Evolutionary conservation across 306 rosid genomes (phyloP).

Genomic region (Spatholobus suberectus): DNA sequence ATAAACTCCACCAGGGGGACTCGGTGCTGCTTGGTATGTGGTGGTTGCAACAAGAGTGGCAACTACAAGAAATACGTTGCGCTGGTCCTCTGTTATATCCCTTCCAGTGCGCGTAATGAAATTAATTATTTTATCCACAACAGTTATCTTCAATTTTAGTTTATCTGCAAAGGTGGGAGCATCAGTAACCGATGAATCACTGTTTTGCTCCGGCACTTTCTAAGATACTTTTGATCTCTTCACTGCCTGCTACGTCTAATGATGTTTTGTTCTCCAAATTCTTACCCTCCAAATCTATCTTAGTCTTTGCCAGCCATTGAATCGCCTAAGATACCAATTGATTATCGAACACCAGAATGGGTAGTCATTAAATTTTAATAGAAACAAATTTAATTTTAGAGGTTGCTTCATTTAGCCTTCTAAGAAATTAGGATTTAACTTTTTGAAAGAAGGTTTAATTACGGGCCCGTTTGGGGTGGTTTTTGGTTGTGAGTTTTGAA

Average conservation of each 20-base stretch:
- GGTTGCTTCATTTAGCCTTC: no score
- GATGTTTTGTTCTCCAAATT: not conserved
- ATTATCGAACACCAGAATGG: no score
- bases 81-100: not conserved
- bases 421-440: no score
- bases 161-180: not conserved
- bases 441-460: no score
- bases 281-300: no score
- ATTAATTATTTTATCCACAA: not conserved
- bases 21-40: not conserved
- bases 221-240: not conserved
- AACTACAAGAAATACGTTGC: not conserved
- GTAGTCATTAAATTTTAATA: no score
- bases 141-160: not conserved
- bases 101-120: not conserved
- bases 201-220: not conserved
- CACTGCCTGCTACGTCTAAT: not conserved
- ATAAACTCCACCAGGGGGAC: slow-evolving; percentile 24
- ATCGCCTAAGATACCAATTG: no score
- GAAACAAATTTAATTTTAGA: no score
- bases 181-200: not conserved
- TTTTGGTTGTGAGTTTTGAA: no score
- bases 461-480: no score
- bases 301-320: no score
- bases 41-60: slow-evolving; percentile 12